Conservation (phyloP, 108 stramenopile genomes). For the Bacterosira constricta region DNA sequence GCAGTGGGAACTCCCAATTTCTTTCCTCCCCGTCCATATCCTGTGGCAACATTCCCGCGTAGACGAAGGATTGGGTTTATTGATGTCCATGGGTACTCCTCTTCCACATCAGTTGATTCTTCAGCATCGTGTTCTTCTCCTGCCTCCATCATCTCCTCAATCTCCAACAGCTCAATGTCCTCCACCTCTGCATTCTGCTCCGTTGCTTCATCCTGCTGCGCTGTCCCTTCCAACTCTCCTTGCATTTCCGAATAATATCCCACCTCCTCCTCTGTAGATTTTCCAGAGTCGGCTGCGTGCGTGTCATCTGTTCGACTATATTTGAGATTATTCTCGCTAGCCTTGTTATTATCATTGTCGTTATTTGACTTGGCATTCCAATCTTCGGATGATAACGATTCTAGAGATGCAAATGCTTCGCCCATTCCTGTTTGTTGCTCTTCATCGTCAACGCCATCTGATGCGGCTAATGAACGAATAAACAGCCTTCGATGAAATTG, state of each 20-base stretch:
- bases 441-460: too few species aligned
- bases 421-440: conserved; percentile 34
- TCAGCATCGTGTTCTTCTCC: conserved; percentile 1
- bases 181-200: not conserved
- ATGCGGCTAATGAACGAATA: too few species aligned
- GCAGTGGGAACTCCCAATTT: conserved; percentile 91
- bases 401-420: conserved; percentile 27
- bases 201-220: not conserved
- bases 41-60: conserved; percentile 74
- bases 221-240: conserved; percentile 22
- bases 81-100: conserved; percentile 25
- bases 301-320: conserved; percentile 47
- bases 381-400: conserved; percentile 6
- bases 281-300: conserved; percentile 19
- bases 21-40: conserved; percentile 90
- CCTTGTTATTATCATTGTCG: not conserved
- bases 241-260: conserved; percentile 36
- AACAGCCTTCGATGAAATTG: too few species aligned
- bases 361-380: not conserved
- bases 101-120: not conserved
- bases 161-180: not conserved
- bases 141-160: not conserved
- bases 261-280: conserved; percentile 33
- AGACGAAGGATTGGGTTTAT: conserved; percentile 56
- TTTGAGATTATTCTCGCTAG: not conserved